Evolutionary conservation across 2,329 filamentous ascomycete genomes (phyloP).

Genomic region (Monosporascus sp.): DNA sequence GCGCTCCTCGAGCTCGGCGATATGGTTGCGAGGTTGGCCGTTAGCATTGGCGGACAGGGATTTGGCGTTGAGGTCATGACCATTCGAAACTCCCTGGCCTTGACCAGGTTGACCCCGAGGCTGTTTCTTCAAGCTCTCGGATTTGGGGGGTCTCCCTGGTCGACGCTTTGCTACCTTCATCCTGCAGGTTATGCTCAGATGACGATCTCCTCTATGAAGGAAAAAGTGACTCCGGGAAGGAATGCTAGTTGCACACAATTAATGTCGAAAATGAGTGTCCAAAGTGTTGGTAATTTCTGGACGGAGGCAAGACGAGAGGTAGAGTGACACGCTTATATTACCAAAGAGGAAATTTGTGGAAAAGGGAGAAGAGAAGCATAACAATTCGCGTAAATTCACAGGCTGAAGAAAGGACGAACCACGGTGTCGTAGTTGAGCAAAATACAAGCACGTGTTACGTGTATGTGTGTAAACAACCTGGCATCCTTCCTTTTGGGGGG

Average conservation of each 20-base stretch:
- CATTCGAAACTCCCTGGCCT: slow-evolving; percentile 9
- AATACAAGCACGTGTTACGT: not conserved
- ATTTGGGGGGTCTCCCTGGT: not conserved
- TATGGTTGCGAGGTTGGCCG: slow-evolving; percentile 2
- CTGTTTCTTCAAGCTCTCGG: not conserved
- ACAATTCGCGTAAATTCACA: no score
- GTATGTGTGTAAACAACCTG: not conserved
- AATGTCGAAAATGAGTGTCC: no score
- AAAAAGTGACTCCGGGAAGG: not conserved
- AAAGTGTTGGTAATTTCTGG: no score
- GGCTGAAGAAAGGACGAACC: no score
- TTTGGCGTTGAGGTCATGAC: slow-evolving; percentile 2
- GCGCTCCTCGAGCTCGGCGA: slow-evolving; percentile 43
- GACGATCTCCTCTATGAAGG: not conserved
- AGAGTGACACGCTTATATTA: no score
- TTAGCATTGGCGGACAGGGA: not conserved
- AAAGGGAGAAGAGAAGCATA: no score
- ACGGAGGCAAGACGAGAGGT: no score
- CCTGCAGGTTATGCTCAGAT: not conserved
- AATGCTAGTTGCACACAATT: no score
- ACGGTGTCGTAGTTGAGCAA: not conserved
- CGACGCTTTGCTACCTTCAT: not conserved
- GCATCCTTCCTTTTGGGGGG: not conserved
- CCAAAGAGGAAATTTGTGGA: no score
- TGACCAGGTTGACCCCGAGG: not conserved